A percentile compares a stretch with the other conserved stretches of the same genome.
phyloP scores from a whole-genome alignment of 169 alveolate species.

The Cryptosporidium meleagridis region DNA sequence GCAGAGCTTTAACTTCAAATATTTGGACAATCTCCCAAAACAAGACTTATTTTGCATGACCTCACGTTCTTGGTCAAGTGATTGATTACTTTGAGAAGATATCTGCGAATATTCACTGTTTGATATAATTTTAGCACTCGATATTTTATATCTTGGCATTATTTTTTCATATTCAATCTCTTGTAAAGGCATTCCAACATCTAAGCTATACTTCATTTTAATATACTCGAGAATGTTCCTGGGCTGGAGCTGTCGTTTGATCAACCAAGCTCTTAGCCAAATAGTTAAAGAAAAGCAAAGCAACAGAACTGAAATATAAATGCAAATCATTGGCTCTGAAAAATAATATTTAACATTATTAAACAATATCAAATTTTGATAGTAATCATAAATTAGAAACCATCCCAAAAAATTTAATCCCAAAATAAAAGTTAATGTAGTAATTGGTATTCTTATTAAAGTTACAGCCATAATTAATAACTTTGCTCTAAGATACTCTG shows the following conservation, averaged over 20 bases:
- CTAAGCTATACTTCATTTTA: constrained; percentile 69
- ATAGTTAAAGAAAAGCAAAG: constrained; percentile 45
- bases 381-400: constrained; percentile 35
- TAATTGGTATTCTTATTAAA: constrained; percentile 66
- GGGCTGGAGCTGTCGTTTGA: constrained; percentile 59
- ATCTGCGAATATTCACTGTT: constrained; percentile 16
- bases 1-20: constrained; percentile 16
- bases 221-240: constrained; percentile 51
- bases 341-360: constrained; percentile 21
- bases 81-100: constrained; percentile 14
- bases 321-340: constrained; percentile 71
- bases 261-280: constrained; percentile 58
- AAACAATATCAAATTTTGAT: constrained; percentile 14
- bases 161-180: constrained; percentile 70
- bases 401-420: constrained; percentile 9
- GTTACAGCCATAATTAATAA: constrained; percentile 66
- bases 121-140: not conserved
- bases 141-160: constrained; percentile 66
- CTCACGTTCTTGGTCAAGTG: not conserved
- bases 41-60: not conserved
- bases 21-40: constrained; percentile 10
- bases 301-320: constrained; percentile 35
- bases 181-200: constrained; percentile 70
- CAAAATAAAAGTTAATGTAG: constrained; percentile 34
- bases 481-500: constrained; percentile 62